Conservation (phyloP, 1,139 yeast genomes). For the Maudiozyma humilis region DNA sequence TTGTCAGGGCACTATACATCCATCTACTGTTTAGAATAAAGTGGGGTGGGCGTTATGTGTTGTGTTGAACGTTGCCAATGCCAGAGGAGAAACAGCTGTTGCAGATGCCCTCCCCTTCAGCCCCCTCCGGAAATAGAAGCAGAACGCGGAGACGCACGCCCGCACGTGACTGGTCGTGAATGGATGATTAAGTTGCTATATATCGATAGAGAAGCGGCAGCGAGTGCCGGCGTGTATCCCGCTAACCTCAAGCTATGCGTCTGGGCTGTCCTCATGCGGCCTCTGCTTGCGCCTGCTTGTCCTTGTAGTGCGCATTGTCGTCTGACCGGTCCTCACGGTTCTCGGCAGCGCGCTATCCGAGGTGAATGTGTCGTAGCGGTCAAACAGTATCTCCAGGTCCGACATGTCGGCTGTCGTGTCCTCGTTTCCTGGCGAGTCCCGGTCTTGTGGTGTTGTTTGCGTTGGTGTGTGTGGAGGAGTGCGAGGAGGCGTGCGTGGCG, state of each 20-base stretch:
- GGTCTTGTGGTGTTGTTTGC: slow-evolving; percentile 5
- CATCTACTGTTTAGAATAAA: neutral
- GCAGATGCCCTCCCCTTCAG: too few relatives aligned
- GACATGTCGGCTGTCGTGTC: neutral
- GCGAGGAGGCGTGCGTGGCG: neutral
- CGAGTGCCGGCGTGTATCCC: too few relatives aligned
- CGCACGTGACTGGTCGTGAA: too few relatives aligned
- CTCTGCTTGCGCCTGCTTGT: neutral
- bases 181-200: too few relatives aligned
- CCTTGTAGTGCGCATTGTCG: slow-evolving; percentile 4
- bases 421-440: neutral
- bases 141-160: too few relatives aligned
- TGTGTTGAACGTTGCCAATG: too few relatives aligned
- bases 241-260: neutral
- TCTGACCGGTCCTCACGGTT: slow-evolving; percentile 2
- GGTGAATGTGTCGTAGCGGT: neutral
- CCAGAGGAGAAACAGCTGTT: neutral
- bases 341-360: neutral
- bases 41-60: neutral
- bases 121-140: too few relatives aligned
- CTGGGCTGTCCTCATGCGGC: neutral
- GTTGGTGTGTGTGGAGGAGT: neutral
- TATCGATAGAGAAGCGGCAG: too few relatives aligned
- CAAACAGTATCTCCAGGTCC: neutral
- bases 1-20: neutral